Evolutionary conservation across 2,329 filamentous ascomycete species (phyloP), one percentile per base, ranked within the genome.

Genomic region (Ophiognomonia clavigignenti-juglandacearum): DNA sequence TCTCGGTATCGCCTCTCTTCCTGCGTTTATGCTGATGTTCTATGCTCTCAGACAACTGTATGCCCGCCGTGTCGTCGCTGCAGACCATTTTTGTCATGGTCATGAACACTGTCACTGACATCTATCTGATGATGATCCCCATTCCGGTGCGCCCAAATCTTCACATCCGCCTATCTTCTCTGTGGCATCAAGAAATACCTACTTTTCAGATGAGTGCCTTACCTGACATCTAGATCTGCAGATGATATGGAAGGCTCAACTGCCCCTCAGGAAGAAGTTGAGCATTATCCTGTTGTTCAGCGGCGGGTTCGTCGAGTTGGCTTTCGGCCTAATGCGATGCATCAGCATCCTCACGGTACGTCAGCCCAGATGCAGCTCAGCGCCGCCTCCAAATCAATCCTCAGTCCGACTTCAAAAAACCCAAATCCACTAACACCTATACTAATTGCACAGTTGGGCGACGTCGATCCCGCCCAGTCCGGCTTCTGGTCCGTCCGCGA

Each of bases 61-160:
- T 72, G 54, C 71, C 71, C 0, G 71, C 71, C 0, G 66, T 74
- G 26, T 73, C 71, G 5, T 63, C 64, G 11, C 60, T 74, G 40
- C 68, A 74, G 47, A 66, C 71, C 22, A 66, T 71, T 40, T 70
- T 70, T 19, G 72, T 72, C 1, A 69, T 73, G 50, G 60, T 67
- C 3, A 61, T 73, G 51, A 75, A 76, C 53, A 65, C 72, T 1
- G 45, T 63, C 4, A 75, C 73, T 2, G 73, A 75, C 53, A 52
- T 74, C 4, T 76, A 74, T 53, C 61, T 76, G 3, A 69, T 77
- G 57, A 68, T 66, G 8, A 75, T 76, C 45, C 72, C 73, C 7
- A 58, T 71, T 6, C 32, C 32, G n/a, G 32, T 34, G 14, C 7
- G 32, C n/a, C n/a, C n/a, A n/a, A n/a, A n/a, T n/a, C n/a, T n/a